These are phyloP conservation scores for Lachnellula willkommii DNA, from an alignment of 2,329 filamentous ascomycete species.

Conservation along the genomic window DNA sequence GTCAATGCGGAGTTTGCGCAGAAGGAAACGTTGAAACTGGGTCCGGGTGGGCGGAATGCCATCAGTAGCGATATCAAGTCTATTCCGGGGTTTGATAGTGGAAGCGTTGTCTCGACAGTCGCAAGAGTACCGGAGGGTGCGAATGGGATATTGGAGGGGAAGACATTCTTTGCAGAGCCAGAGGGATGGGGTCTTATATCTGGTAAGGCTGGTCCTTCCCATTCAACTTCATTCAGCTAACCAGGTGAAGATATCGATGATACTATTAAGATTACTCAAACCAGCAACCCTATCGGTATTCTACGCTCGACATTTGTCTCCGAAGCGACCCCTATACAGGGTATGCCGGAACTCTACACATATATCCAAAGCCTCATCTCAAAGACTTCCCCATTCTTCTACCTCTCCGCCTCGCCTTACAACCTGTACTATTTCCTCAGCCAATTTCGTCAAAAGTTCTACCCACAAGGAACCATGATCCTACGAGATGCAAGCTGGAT, in stretches of 20 bases:
- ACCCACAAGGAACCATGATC: conserved; percentile 72
- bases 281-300: conserved; percentile 73
- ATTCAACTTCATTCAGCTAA: background rate
- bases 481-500: conserved; percentile 83
- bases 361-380: conserved; percentile 52
- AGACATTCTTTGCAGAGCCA: conserved; percentile 68
- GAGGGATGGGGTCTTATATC: conserved; percentile 83
- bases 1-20: conserved; percentile 57
- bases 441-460: conserved; percentile 65
- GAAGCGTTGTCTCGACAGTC: conserved; percentile 40
- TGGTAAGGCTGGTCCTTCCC: conserved; percentile 39
- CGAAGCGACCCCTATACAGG: conserved; percentile 61
- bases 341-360: conserved; percentile 81
- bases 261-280: conserved; percentile 88
- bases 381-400: conserved; percentile 73
- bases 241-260: conserved; percentile 72
- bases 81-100: conserved; percentile 44
- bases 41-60: conserved; percentile 66
- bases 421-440: conserved; percentile 86
- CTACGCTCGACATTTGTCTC: conserved; percentile 79
- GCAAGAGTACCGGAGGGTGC: conserved; percentile 48
- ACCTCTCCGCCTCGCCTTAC: conserved; percentile 89
- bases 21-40: conserved; percentile 47
- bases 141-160: conserved; percentile 55
- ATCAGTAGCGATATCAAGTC: conserved; percentile 60